Conservation (phyloP, 768 basidiomycete genomes). For the Kwoniella botswanensis region DNA sequence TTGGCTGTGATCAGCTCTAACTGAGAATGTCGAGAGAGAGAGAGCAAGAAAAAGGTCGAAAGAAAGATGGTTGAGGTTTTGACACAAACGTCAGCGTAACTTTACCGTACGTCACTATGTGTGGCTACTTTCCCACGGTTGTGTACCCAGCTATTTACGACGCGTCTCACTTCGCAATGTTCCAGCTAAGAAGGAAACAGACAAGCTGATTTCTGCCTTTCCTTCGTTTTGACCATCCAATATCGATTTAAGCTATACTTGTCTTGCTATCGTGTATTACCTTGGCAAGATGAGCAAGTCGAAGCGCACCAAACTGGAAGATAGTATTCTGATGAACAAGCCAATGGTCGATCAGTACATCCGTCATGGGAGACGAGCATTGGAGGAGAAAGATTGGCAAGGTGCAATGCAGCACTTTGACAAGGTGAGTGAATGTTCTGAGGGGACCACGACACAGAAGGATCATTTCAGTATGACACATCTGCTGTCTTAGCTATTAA, state of each 20-base stretch:
- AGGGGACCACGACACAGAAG: too few species aligned
- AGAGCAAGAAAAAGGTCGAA: background rate
- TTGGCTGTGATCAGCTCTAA: background rate
- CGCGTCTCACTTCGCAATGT: conserved; percentile 18
- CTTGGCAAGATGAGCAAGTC: conserved; percentile 4
- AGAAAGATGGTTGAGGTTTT: background rate
- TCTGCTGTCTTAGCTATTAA: too few species aligned
- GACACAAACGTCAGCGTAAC: conserved; percentile 26
- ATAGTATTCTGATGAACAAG: background rate
- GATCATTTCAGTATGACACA: too few species aligned
- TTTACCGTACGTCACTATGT: conserved; percentile 2
- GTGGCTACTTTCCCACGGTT: conserved; percentile 20
- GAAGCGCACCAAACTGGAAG: background rate
- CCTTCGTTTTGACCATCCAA: background rate
- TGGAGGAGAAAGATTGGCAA: conserved; percentile 14
- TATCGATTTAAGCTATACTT: background rate
- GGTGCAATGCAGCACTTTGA: conserved; percentile 23
- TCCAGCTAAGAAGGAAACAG: background rate
- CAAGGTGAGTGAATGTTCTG: conserved; percentile 16
- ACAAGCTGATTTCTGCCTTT: conserved; percentile 2
- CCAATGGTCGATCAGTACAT: conserved; percentile 5
- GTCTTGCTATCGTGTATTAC: too few species aligned
- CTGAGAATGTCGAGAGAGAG: background rate
- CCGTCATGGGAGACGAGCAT: conserved; percentile 1
- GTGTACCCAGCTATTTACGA: background rate